Evolutionary conservation across 106 monocot species (phyloP).

Genomic region (Platanthera zijinensis): DNA sequence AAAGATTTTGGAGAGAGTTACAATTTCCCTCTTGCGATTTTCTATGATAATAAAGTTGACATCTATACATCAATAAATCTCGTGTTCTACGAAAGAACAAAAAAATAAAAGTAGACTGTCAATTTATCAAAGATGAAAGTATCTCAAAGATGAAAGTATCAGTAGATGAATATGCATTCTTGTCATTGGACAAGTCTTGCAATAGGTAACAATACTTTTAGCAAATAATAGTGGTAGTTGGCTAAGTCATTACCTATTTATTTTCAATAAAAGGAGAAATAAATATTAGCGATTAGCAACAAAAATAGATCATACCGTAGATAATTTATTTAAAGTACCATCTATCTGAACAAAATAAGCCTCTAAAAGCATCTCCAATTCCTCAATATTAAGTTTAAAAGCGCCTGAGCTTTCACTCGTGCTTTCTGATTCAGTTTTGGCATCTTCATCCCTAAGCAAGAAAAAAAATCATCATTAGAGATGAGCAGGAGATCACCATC

Average conservation of each 20-base stretch:
- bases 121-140: too few species aligned
- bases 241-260: not conserved
- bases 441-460: slow-evolving; percentile 11
- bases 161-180: too few species aligned
- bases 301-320: slow-evolving; percentile 11
- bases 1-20: too few species aligned
- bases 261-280: not conserved
- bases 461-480: not conserved
- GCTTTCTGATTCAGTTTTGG: slow-evolving; percentile 9
- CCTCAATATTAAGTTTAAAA: slow-evolving; percentile 26
- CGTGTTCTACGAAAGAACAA: too few species aligned
- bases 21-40: too few species aligned
- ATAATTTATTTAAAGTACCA: slow-evolving; percentile 27
- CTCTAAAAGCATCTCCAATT: slow-evolving; percentile 33
- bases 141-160: too few species aligned
- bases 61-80: too few species aligned
- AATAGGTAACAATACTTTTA: too few species aligned
- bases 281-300: not conserved
- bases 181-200: too few species aligned
- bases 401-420: slow-evolving; percentile 9
- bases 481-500: not conserved
- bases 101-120: too few species aligned
- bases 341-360: slow-evolving; percentile 32
- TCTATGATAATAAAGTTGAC: too few species aligned
- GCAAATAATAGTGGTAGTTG: not conserved